Evolutionary conservation across 306 rosid genomes (phyloP).

Genomic region (Medicago ruthenica): DNA sequence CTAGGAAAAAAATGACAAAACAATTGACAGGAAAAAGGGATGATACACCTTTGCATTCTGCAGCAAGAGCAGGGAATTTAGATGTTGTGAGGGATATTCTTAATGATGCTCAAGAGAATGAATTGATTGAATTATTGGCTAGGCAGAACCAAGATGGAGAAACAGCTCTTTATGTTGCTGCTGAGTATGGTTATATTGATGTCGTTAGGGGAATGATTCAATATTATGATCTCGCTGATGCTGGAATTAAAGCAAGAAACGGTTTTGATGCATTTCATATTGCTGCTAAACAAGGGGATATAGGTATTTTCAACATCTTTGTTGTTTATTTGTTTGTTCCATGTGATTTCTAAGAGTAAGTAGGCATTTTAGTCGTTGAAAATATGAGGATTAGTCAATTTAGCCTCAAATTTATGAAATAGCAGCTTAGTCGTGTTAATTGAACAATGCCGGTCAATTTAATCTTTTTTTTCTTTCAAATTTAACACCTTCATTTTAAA

Average conservation of each 20-base stretch:
- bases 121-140: conserved; percentile 58
- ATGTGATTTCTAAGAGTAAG: background rate
- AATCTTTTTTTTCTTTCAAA: too few relatives aligned
- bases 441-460: too few relatives aligned
- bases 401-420: too few relatives aligned
- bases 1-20: conserved; percentile 82
- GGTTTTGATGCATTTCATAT: conserved; percentile 96
- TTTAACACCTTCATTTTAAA: background rate
- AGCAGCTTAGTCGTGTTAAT: too few relatives aligned
- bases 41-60: conserved; percentile 77
- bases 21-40: conserved; percentile 94
- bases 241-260: conserved; percentile 86
- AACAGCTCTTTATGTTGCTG: conserved; percentile 86
- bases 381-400: background rate
- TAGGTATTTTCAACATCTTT: conserved; percentile 41
- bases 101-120: conserved; percentile 49
- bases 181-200: conserved; percentile 83
- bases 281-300: conserved; percentile 95
- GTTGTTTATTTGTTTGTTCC: conserved; percentile 15
- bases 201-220: conserved; percentile 82
- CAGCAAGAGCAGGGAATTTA: conserved; percentile 77
- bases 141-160: conserved; percentile 89
- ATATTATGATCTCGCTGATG: conserved; percentile 74
- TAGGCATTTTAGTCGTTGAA: too few relatives aligned
- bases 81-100: conserved; percentile 53